These are phyloP conservation scores for Syncephalastrum contaminatum DNA, from an alignment of 371 early-diverging fungal genomes.

Conservation along the genomic window DNA sequence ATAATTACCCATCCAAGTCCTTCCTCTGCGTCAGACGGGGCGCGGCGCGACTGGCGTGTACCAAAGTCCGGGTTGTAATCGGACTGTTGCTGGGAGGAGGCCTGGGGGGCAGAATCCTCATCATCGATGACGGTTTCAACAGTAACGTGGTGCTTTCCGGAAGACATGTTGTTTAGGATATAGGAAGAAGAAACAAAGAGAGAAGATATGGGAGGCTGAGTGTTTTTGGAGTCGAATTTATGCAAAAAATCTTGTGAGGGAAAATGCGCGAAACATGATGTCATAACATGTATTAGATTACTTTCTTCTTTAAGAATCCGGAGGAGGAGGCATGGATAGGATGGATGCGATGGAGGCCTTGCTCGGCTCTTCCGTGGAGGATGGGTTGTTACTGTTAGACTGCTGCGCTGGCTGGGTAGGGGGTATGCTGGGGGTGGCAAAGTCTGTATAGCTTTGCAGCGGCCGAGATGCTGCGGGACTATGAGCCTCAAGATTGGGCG, in stretches of 20 bases:
- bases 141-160: conserved; percentile 5
- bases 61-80: background rate
- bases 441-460: conserved; percentile 36
- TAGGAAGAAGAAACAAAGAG: background rate
- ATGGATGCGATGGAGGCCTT: too few relatives aligned
- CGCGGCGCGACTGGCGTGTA: background rate
- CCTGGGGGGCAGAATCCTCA: conserved; percentile 1
- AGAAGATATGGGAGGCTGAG: background rate
- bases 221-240: conserved; percentile 1
- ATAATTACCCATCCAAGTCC: conserved; percentile 7
- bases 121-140: conserved; percentile 8
- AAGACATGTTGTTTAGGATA: background rate
- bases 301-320: too few relatives aligned
- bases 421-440: conserved; percentile 1
- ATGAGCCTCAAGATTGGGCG: too few relatives aligned
- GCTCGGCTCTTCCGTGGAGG: too few relatives aligned
- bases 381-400: too few relatives aligned
- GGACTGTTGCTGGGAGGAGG: too few relatives aligned
- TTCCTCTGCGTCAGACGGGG: conserved; percentile 4
- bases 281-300: too few relatives aligned
- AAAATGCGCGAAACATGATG: too few relatives aligned
- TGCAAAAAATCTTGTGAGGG: background rate
- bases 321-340: too few relatives aligned
- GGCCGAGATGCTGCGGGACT: conserved; percentile 6
- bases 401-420: too few relatives aligned